Percentiles rank a stretch among this genome's conserved stretches.
These are phyloP conservation scores for Schizophyllum commune DNA, from an alignment of 1,284 basidiomycete species.

Conservation along the genomic window DNA sequence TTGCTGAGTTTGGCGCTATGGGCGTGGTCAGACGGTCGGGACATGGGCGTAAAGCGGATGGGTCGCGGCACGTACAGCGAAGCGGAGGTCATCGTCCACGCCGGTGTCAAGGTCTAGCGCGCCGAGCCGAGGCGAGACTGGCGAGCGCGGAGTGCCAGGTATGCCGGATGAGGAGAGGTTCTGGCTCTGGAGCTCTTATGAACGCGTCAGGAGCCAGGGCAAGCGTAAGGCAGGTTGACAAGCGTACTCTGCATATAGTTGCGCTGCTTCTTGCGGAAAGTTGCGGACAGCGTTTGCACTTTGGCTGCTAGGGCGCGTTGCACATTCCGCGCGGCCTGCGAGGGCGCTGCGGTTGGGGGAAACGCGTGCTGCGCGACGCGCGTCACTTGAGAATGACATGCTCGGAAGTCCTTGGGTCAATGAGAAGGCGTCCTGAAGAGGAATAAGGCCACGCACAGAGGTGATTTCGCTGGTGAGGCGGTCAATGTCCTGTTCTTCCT, in stretches of 20 bases:
- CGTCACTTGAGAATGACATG: slow-evolving; percentile 77
- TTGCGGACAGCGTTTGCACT: slow-evolving; percentile 86
- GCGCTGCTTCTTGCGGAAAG: slow-evolving; percentile 96
- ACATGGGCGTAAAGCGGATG: neutral
- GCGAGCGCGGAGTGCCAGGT: slow-evolving; percentile 11
- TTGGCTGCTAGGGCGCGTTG: slow-evolving; percentile 93
- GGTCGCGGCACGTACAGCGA: neutral
- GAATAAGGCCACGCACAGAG: slow-evolving; percentile 24
- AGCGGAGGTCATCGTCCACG: neutral
- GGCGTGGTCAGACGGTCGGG: neutral
- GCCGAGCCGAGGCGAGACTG: slow-evolving; percentile 1
- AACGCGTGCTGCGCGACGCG: slow-evolving; percentile 37
- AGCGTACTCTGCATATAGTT: slow-evolving; percentile 94
- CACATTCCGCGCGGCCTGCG: slow-evolving; percentile 86
- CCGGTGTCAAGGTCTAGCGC: neutral
- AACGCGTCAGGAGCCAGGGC: slow-evolving; percentile 7
- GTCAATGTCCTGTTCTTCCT: slow-evolving; percentile 94
- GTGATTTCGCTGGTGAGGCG: slow-evolving; percentile 83
- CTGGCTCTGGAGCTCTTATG: slow-evolving; percentile 82
- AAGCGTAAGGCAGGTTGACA: slow-evolving; percentile 10
- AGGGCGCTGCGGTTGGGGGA: slow-evolving; percentile 27
- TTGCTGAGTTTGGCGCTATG: neutral
- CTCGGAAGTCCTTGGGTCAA: slow-evolving; percentile 69
- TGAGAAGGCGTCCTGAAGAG: slow-evolving; percentile 12
- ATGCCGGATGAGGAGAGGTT: slow-evolving; percentile 8